Percentiles rank a stretch among this genome's conserved stretches.
These are phyloP conservation scores for Dalechampia spathulata DNA, from an alignment of 441 rosid genomes.

Conservation along the genomic window DNA sequence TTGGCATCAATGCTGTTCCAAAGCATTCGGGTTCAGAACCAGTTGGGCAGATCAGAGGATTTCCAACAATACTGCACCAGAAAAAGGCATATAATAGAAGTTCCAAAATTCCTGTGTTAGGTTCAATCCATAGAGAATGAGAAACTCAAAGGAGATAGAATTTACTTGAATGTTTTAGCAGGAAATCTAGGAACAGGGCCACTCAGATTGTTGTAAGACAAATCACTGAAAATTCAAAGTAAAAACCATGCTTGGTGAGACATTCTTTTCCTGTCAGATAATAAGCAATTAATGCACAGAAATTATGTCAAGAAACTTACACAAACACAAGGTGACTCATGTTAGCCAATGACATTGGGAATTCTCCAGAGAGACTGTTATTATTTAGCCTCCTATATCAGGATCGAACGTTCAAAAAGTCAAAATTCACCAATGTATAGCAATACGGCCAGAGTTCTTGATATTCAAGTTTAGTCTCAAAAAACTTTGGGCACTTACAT, in stretches of 20 bases:
- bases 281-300: conserved; percentile 20
- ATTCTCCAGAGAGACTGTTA: conserved; percentile 65
- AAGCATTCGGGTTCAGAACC: conserved; percentile 86
- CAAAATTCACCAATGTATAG: background rate
- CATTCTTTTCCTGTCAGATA: background rate
- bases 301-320: conserved; percentile 35
- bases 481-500: conserved; percentile 43
- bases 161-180: conserved; percentile 88
- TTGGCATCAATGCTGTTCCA: conserved; percentile 76
- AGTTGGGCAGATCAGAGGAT: conserved; percentile 77
- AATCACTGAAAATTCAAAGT: conserved; percentile 46
- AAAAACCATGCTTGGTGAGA: conserved; percentile 9
- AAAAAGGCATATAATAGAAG: background rate
- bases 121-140: background rate
- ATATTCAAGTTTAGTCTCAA: background rate
- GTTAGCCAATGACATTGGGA: conserved; percentile 68
- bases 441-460: background rate
- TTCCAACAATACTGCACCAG: conserved; percentile 66
- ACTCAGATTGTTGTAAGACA: conserved; percentile 89
- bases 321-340: conserved; percentile 82
- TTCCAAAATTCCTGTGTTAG: background rate
- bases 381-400: conserved; percentile 72
- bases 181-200: conserved; percentile 82
- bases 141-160: conserved; percentile 3
- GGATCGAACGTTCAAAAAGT: conserved; percentile 12